Conservation (phyloP, 257 asterid species). For the Capsicum pubescens region DNA sequence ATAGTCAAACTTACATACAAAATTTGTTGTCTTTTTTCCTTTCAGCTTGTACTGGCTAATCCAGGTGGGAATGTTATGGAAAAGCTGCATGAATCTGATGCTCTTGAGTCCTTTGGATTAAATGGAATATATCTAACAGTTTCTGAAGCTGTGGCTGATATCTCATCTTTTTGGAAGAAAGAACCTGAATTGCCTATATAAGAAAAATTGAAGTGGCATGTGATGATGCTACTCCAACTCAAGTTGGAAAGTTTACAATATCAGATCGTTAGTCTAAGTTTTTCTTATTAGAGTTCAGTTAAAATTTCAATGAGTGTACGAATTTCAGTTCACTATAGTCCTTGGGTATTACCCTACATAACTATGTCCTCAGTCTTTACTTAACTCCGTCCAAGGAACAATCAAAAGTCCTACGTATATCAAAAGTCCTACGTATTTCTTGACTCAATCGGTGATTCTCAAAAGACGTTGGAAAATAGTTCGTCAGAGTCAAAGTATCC, state of each 20-base stretch:
- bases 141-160: slow-evolving; percentile 75
- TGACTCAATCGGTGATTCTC: neutral
- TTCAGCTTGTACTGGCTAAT: slow-evolving; percentile 77
- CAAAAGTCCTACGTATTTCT: too few relatives aligned
- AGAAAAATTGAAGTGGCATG: neutral
- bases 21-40: neutral
- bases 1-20: neutral
- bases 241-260: neutral
- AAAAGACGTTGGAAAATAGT: neutral
- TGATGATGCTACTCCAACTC: neutral
- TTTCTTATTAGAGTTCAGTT: neutral
- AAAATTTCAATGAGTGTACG: neutral
- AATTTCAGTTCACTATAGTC: neutral
- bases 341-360: slow-evolving; percentile 4
- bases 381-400: neutral
- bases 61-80: slow-evolving; percentile 82
- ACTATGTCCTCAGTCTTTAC: neutral
- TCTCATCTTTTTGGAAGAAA: slow-evolving; percentile 71
- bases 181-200: slow-evolving; percentile 14
- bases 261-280: neutral
- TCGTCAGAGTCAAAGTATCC: neutral
- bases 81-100: slow-evolving; percentile 61
- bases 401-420: neutral
- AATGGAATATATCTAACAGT: slow-evolving; percentile 75
- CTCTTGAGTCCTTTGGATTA: slow-evolving; percentile 54